Base-by-base conservation (phyloP, 108 stramenopile species). In the Aurantiochytrium sp. region DNA sequence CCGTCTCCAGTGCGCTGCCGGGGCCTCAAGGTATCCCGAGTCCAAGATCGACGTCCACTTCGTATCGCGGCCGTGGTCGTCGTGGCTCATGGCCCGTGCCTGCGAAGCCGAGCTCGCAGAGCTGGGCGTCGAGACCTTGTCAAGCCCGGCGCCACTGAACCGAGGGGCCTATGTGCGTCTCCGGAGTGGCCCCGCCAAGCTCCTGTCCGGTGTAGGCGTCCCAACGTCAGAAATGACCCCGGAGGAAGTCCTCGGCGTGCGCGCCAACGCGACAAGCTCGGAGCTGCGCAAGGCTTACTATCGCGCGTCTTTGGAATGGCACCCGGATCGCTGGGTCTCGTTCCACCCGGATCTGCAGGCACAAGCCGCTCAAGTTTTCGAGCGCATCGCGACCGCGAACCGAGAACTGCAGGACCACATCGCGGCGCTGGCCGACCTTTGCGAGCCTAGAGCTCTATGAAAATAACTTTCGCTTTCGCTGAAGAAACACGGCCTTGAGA, bases 291-390 rank as follows among this genome's bases (percentile, higher is more conserved):
- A 81, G 39, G 73, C 73, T 8, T 81, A 81, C 45, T 30, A 81
- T 81, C 73, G 73, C 36, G 73, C 73, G 8, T 81, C 73, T 6
- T 42, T 81, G 45, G 73, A 81, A 3, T 81, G 73, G 73, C 73
- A 81, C 32, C 73, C 73, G 10, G 73, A 81, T 30, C 39, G 73
- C 12, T 81, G 73, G 73, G 73, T 81, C 45, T 81, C 73, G 8
- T 81, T 81, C 1, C 73, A 81, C 45, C 73, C 73, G 1, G 73
- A 81, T 24, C 32, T 81, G 45, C 73, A 81, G 45, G 36, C 73
- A 39, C 39, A 81, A 24, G 73, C 73, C 27, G 73, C 73, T 0
- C 19, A 48, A 6, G 45, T 81, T 30, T 81, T 81, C 45, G 10
- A n/a, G 42, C n/a, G n/a, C 6, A 48, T 81, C 24, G 39, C 73